A percentile compares a stretch with the other conserved stretches of the same genome.
phyloP scores from a whole-genome alignment of 2,329 filamentous ascomycete species.

The Amauroascus verrucosus region DNA sequence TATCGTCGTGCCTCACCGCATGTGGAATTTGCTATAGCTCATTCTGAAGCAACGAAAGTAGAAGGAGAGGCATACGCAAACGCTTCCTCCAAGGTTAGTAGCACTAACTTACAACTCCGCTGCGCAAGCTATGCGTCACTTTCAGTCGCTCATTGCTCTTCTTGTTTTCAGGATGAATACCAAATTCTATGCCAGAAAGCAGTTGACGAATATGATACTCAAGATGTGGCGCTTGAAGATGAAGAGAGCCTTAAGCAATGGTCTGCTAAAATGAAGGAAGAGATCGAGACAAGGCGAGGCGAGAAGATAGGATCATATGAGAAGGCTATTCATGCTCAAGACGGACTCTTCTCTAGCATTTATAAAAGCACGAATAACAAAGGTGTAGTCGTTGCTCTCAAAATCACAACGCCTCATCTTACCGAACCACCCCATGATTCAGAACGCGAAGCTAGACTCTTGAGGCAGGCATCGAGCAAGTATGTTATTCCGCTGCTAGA shows the following conservation, averaged over 20 bases:
- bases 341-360: conserved; percentile 72
- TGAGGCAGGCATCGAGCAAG: conserved; percentile 48
- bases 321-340: conserved; percentile 46
- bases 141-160: neutral
- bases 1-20: conserved; percentile 39
- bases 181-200: conserved; percentile 34
- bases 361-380: conserved; percentile 53
- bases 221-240: conserved; percentile 16
- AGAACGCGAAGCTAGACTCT: conserved; percentile 64
- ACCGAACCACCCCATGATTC: conserved; percentile 75
- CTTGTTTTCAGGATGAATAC: conserved; percentile 47
- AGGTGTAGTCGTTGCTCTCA: conserved; percentile 56
- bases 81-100: conserved; percentile 30
- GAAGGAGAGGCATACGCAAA: conserved; percentile 43
- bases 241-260: conserved; percentile 19
- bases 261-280: conserved; percentile 18
- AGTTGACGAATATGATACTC: conserved; percentile 26
- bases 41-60: conserved; percentile 50
- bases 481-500: conserved; percentile 60
- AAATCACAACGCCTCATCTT: conserved; percentile 67
- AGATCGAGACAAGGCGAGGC: conserved; percentile 25
- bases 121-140: neutral
- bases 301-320: conserved; percentile 45
- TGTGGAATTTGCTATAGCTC: conserved; percentile 40
- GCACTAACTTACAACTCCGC: neutral